Evolutionary conservation across 164 flowering plant species (phyloP).

Genomic region (Malania oleifera): DNA sequence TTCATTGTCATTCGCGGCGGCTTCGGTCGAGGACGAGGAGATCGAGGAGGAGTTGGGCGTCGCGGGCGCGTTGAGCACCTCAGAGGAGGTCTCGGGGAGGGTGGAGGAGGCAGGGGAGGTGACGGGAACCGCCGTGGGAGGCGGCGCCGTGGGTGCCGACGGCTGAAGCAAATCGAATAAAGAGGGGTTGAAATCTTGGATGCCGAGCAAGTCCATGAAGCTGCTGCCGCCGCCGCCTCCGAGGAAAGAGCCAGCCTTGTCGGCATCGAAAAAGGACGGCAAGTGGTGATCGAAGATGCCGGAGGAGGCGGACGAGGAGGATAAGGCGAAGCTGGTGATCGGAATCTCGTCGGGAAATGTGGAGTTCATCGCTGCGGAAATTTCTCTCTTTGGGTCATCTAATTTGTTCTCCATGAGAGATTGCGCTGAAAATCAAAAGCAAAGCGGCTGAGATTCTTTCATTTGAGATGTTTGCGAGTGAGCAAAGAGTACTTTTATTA

Average conservation of each 20-base stretch:
- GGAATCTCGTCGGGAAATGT: slow-evolving; percentile 32
- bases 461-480: neutral
- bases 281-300: slow-evolving; percentile 36
- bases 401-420: slow-evolving; percentile 21
- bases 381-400: slow-evolving; percentile 18
- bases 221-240: too few relatives aligned
- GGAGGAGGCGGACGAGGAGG: too few relatives aligned
- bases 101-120: slow-evolving; percentile 17
- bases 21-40: slow-evolving; percentile 70
- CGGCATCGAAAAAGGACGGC: slow-evolving; percentile 18
- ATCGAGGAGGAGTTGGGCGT: slow-evolving; percentile 72
- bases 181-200: slow-evolving; percentile 27
- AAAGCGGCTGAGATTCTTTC: slow-evolving; percentile 14
- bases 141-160: slow-evolving; percentile 9
- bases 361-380: slow-evolving; percentile 14
- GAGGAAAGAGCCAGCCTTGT: too few relatives aligned
- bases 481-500: slow-evolving; percentile 2
- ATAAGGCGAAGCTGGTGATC: slow-evolving; percentile 14
- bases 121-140: neutral
- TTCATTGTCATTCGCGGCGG: slow-evolving; percentile 25
- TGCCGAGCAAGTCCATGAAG: slow-evolving; percentile 51
- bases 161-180: neutral
- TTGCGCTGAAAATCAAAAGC: slow-evolving; percentile 8
- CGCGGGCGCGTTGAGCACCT: slow-evolving; percentile 57
- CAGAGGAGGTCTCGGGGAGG: slow-evolving; percentile 40